phyloP scores from a whole-genome alignment of 1,139 yeast genomes.

The Candida albicans region DNA sequence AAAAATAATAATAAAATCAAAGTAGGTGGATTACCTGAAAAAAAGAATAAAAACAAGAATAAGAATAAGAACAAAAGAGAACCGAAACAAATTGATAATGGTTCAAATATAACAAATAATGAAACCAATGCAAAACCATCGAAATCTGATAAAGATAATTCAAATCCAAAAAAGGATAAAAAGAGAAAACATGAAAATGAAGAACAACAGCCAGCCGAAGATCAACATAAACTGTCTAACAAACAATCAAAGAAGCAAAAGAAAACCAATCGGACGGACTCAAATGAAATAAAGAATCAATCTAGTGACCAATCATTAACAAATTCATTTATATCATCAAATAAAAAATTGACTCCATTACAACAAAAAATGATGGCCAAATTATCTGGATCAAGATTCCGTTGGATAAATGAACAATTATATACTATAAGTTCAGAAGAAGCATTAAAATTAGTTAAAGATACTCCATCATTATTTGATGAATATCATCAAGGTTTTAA shows the following conservation, averaged over 20 bases:
- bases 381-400: constrained; percentile 87
- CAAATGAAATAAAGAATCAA: too few species aligned
- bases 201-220: constrained; percentile 8
- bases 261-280: neutral
- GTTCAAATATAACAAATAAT: constrained; percentile 12
- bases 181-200: constrained; percentile 13
- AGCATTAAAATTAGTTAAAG: constrained; percentile 70
- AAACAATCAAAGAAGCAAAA: constrained; percentile 2
- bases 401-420: constrained; percentile 96
- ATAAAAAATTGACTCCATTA: constrained; percentile 71
- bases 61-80: constrained; percentile 22
- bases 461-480: constrained; percentile 86
- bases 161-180: constrained; percentile 10
- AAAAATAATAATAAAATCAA: constrained; percentile 51
- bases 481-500: constrained; percentile 96
- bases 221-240: neutral
- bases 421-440: constrained; percentile 80
- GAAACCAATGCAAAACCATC: constrained; percentile 4
- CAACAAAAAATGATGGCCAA: constrained; percentile 96
- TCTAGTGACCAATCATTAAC: neutral
- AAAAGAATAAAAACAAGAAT: constrained; percentile 34
- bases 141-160: constrained; percentile 9
- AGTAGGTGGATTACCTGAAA: constrained; percentile 37
- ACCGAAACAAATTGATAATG: constrained; percentile 12
- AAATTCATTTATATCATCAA: constrained; percentile 22